phyloP scores from a whole-genome alignment of 805 yeast species.

The Candida boleticola region DNA sequence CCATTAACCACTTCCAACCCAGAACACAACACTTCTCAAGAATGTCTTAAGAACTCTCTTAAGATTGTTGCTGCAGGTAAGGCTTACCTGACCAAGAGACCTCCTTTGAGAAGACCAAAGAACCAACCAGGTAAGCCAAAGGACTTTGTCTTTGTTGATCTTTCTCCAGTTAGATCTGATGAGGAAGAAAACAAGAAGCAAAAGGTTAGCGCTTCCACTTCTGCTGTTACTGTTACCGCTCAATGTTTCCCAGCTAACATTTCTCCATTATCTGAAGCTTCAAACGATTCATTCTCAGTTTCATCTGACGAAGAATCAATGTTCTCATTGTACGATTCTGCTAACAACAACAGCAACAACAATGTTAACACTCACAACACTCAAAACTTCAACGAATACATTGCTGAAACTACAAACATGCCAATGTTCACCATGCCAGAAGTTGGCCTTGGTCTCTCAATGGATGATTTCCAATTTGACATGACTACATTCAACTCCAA shows the following conservation, averaged over 20 bases:
- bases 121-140: slow-evolving; percentile 44
- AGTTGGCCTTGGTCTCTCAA: slow-evolving; percentile 6
- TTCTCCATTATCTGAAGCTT: slow-evolving; percentile 7
- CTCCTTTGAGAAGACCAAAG: slow-evolving; percentile 44
- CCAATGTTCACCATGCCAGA: slow-evolving; percentile 6
- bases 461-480: slow-evolving; percentile 7
- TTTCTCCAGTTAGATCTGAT: slow-evolving; percentile 37
- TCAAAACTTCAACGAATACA: slow-evolving; percentile 22
- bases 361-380: slow-evolving; percentile 23
- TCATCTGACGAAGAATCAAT: slow-evolving; percentile 19
- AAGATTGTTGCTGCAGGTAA: slow-evolving; percentile 40
- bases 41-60: slow-evolving; percentile 43
- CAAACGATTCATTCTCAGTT: slow-evolving; percentile 17
- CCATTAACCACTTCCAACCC: slow-evolving; percentile 12
- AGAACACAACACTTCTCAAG: slow-evolving; percentile 12
- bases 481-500: slow-evolving; percentile 2
- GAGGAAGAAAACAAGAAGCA: slow-evolving; percentile 13
- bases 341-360: slow-evolving; percentile 17
- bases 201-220: slow-evolving; percentile 6
- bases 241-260: slow-evolving; percentile 4
- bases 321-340: slow-evolving; percentile 20
- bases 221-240: slow-evolving; percentile 6
- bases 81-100: slow-evolving; percentile 32
- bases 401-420: slow-evolving; percentile 14
- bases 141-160: slow-evolving; percentile 45